Evolutionary conservation across 305 asterid species (phyloP).

Genomic region (Striga hermonthica): DNA sequence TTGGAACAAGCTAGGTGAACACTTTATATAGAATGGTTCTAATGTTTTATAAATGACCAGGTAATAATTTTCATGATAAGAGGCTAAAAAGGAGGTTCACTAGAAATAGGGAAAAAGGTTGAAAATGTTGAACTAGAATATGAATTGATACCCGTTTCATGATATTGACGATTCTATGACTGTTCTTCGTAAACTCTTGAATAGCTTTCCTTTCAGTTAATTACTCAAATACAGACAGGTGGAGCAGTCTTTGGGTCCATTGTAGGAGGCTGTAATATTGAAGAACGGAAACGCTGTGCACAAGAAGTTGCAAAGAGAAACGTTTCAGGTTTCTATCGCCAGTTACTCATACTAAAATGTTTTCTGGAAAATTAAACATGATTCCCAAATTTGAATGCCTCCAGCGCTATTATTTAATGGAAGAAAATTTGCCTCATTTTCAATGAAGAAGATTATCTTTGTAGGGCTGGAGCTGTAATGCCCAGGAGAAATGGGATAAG

Average conservation of each 20-base stretch:
- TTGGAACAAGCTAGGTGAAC: neutral
- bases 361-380: conserved; percentile 2
- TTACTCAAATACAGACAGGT: conserved; percentile 42
- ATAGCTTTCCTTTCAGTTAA: conserved; percentile 24
- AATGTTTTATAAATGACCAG: neutral
- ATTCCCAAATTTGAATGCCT: neutral
- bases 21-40: neutral
- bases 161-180: neutral
- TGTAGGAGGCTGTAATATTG: conserved; percentile 79
- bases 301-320: conserved; percentile 73
- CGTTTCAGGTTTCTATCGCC: conserved; percentile 65
- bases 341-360: conserved; percentile 2
- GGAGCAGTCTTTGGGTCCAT: conserved; percentile 84
- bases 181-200: conserved; percentile 20
- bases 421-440: conserved; percentile 22
- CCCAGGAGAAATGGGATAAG: conserved; percentile 3
- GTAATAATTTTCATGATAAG: neutral
- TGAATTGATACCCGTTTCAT: conserved; percentile 10
- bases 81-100: conserved; percentile 4
- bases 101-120: conserved; percentile 2
- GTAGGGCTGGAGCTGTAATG: neutral
- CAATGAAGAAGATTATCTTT: neutral
- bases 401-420: conserved; percentile 22
- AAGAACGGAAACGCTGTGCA: conserved; percentile 66
- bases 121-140: neutral